Base-by-base conservation (phyloP, 2,329 filamentous ascomycete species). In the Claviceps paspali region DNA sequence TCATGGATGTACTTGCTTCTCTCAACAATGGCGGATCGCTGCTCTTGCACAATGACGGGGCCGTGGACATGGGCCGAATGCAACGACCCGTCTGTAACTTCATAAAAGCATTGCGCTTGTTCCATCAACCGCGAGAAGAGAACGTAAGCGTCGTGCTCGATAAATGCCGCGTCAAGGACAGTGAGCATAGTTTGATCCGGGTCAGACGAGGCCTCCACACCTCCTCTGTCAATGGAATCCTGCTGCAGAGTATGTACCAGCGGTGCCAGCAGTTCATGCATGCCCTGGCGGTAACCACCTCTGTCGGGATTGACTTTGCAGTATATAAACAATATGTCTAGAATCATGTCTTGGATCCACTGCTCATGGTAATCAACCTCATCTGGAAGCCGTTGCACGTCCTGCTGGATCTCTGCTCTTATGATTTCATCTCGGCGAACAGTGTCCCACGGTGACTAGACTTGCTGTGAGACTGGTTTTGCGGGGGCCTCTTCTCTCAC, bases 241-340 rank as follows among this genome's bases (percentile, higher is more conserved):
- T 79, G 69, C 47, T 87, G 76, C 5, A 96, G 63, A 2, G 85
- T 82, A 69, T 85, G 85, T 6, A 95, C 64, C 27, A 98, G 76
- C 0, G 91, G 87, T 0, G 91, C 91, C 11, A 96, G 67, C 30
- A 98, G 65, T 59, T 98, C 91, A 54, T 98, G 91, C 88, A 98
- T 98, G 9, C 91, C 91, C 61, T 98, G 91, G n/a, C 91, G 76
- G 54, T 98, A 98, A 14, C 76, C 86, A 12, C 85, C 85, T 38
- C 85, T 70, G 47, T 80, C 76, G 2, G 84, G 84, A 51, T 96
- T 84, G 37, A 92, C 70, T 57, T 94, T 96, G 62, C 86, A 91
- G 60, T 87, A 96, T 46, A 98, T 73, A 57, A 96, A 98, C 24
- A 98, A 66, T 23, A 95, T 77, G 52, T 98, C 83, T 23, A 92